Evolutionary conservation across 2,329 filamentous ascomycete species (phyloP), one percentile per base, ranked within the genome.

Genomic region (Pseudogymnoascus sp.): DNA sequence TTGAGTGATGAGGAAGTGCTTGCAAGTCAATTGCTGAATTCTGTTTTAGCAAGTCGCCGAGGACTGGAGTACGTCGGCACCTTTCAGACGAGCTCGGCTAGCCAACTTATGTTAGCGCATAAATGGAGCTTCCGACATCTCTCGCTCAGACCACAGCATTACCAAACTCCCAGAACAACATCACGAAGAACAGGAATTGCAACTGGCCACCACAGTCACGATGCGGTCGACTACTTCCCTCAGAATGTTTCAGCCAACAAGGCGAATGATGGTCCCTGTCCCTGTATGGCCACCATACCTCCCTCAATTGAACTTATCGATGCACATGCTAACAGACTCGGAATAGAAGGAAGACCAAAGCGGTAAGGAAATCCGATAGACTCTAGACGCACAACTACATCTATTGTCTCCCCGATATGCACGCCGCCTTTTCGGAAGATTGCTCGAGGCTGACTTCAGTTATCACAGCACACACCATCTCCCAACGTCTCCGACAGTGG

Each of bases 401-500:
- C 44, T 61, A 47, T 50, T 62, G 38, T 31, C 14, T 14, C 29
- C 50, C 50, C 50, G 10, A 21, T 33, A n/a, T 19, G 7, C 4
- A 56, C n/a, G 21, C n/a, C n/a, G 19, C 26, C 13, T 33, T 31
- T 19, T 13, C n/a, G 29, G 13, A 40, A 24, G 53, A 63, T 16
- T 33, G 31, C n/a, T 61, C 47, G 33, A 61, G 50, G 13, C 38
- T 47, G n/a, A 50, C 13, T 60, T 70, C 66, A 53, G 64, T 61
- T 68, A 60, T 66, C 63, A 67, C 71, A 99, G 95, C 91, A 76
- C 95, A 97, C 82, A 97, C 93, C 73, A 86, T 97, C 78, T 96
- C 93, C 70, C 95, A 97, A 82, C 91, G 93, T 76, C 83, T 99
- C 73, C 90, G 93, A 76, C 88, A 86, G 76, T 83, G 97, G 74